Evolutionary conservation across 2,329 filamentous ascomycete genomes (phyloP).

Genomic region (Neonectria coccinea): DNA sequence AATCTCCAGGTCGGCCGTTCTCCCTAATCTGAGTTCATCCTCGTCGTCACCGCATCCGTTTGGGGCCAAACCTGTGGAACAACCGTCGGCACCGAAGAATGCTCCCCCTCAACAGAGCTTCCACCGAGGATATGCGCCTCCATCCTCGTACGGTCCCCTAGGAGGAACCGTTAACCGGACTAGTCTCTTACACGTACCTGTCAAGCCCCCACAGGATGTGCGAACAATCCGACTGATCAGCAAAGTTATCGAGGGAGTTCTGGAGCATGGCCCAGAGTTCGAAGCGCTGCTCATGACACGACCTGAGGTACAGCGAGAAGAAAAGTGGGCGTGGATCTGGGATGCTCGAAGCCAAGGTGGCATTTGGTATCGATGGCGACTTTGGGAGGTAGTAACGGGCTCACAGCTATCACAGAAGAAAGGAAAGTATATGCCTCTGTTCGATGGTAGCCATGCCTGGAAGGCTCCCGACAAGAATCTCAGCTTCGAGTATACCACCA

Average conservation of each 20-base stretch:
- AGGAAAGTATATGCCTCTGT: conserved; percentile 72
- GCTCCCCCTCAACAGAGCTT: conserved; percentile 58
- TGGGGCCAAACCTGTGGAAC: conserved; percentile 76
- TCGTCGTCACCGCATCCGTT: conserved; percentile 72
- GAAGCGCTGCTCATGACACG: conserved; percentile 93
- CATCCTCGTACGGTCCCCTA: conserved; percentile 71
- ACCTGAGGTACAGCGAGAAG: conserved; percentile 83
- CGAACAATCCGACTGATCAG: conserved; percentile 86
- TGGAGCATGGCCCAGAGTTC: conserved; percentile 86
- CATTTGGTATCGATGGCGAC: conserved; percentile 91
- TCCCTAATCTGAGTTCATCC: conserved; percentile 50
- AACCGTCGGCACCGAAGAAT: conserved; percentile 50
- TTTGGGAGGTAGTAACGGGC: conserved; percentile 88
- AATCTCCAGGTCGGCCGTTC: conserved; percentile 59
- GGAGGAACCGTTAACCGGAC: conserved; percentile 57
- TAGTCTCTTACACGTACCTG: conserved; percentile 73
- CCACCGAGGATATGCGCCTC: conserved; percentile 78
- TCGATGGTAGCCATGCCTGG: conserved; percentile 84
- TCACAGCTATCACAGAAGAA: conserved; percentile 59
- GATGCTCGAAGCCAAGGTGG: conserved; percentile 82
- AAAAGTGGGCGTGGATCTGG: conserved; percentile 96
- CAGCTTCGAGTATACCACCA: conserved; percentile 84
- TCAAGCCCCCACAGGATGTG: conserved; percentile 81
- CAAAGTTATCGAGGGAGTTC: conserved; percentile 82
- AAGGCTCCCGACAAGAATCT: conserved; percentile 77